Conservation (phyloP, 441 rosid genomes). For the Brassica balearica region DNA sequence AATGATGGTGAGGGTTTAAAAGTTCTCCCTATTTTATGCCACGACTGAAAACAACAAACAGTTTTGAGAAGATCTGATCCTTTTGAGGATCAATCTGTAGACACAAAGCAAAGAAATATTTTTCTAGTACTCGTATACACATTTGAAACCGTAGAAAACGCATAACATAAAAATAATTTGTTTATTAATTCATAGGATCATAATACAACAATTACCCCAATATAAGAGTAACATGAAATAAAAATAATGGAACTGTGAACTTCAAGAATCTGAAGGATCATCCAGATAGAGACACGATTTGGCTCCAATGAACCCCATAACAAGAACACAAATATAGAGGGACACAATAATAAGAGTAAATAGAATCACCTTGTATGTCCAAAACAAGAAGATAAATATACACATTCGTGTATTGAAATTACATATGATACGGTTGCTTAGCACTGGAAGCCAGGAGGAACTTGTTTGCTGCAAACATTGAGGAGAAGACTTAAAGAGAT, state of each 20-base stretch:
- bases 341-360: constrained; percentile 27
- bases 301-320: constrained; percentile 30
- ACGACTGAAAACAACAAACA: background rate
- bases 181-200: constrained; percentile 42
- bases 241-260: constrained; percentile 34
- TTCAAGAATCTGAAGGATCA: constrained; percentile 28
- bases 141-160: constrained; percentile 4
- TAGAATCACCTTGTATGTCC: constrained; percentile 31
- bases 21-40: background rate
- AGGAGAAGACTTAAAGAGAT: constrained; percentile 53
- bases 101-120: background rate
- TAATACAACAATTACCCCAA: constrained; percentile 34
- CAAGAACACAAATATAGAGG: constrained; percentile 26
- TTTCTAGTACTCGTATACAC: background rate
- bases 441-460: constrained; percentile 54
- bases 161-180: constrained; percentile 6
- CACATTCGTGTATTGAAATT: constrained; percentile 31
- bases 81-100: background rate
- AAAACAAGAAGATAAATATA: constrained; percentile 35
- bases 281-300: constrained; percentile 16
- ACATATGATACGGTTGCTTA: constrained; percentile 23
- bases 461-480: constrained; percentile 49
- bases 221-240: constrained; percentile 23
- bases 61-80: background rate
- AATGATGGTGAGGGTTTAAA: background rate